These are phyloP conservation scores for Staphylotrichum longicolle DNA, from an alignment of 495 filamentous ascomycete species.

Conservation along the genomic window DNA sequence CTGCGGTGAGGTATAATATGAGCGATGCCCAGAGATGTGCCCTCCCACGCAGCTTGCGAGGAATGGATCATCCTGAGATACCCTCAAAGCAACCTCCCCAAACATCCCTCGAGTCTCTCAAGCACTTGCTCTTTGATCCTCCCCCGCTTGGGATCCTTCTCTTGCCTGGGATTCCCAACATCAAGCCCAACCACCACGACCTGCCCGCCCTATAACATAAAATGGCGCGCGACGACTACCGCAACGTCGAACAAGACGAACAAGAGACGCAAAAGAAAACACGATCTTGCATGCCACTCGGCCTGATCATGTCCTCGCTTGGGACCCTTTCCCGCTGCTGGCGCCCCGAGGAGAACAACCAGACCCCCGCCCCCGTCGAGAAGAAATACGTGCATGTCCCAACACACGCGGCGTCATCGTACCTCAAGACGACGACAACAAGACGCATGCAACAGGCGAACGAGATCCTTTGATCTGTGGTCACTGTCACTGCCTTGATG, in stretches of 20 bases:
- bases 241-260: slow-evolving; percentile 8
- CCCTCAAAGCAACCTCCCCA: background rate
- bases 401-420: slow-evolving; percentile 42
- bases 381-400: slow-evolving; percentile 41
- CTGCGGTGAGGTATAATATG: background rate
- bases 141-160: background rate
- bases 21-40: background rate
- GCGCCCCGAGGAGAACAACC: slow-evolving; percentile 8
- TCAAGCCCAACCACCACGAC: too few relatives aligned
- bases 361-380: slow-evolving; percentile 1
- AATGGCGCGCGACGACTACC: slow-evolving; percentile 16
- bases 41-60: background rate
- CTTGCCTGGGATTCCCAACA: too few relatives aligned
- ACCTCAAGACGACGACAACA: slow-evolving; percentile 42
- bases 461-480: slow-evolving; percentile 31
- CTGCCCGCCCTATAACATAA: background rate
- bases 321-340: slow-evolving; percentile 18
- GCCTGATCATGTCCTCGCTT: slow-evolving; percentile 20
- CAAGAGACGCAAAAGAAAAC: background rate
- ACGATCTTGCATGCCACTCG: slow-evolving; percentile 21
- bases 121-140: background rate
- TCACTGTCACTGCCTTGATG: background rate
- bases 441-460: slow-evolving; percentile 38
- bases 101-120: background rate
- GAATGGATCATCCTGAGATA: slow-evolving; percentile 6